Conservation (phyloP, 2,329 filamentous ascomycete species). For the Cryphonectria nitschkei region DNA sequence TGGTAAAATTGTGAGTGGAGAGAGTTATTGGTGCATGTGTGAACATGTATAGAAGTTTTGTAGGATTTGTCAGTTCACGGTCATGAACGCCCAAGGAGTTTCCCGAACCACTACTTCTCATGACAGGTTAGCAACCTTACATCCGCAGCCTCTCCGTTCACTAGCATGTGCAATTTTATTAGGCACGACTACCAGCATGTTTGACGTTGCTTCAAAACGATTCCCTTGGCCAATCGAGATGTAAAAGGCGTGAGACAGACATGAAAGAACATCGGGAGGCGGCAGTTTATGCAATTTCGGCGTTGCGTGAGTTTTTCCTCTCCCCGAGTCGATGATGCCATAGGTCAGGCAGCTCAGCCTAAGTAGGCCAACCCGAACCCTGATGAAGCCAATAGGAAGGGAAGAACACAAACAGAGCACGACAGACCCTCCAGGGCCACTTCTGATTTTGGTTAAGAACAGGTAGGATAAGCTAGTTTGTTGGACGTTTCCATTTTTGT, state of each 20-base stretch:
- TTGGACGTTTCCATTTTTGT: too few species aligned
- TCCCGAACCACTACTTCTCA: background rate
- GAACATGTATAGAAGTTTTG: background rate
- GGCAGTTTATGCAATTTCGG: background rate
- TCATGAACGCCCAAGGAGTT: background rate
- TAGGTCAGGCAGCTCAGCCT: background rate
- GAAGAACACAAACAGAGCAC: background rate
- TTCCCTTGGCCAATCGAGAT: background rate
- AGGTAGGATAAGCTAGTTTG: too few species aligned
- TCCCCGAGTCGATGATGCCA: background rate
- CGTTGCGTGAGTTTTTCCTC: background rate
- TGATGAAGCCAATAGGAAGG: background rate
- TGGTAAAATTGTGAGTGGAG: background rate
- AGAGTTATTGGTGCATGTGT: background rate
- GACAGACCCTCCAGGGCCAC: too few species aligned
- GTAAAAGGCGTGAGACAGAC: background rate
- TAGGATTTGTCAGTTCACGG: background rate
- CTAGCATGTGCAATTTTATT: background rate
- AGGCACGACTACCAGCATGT: background rate
- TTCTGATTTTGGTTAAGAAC: too few species aligned
- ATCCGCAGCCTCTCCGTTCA: background rate
- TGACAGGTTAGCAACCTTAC: background rate
- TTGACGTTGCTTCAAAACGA: background rate
- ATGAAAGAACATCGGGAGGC: background rate
- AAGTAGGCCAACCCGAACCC: background rate